Conservation (phyloP, 306 rosid genomes). For the Vigna nakashimae region DNA sequence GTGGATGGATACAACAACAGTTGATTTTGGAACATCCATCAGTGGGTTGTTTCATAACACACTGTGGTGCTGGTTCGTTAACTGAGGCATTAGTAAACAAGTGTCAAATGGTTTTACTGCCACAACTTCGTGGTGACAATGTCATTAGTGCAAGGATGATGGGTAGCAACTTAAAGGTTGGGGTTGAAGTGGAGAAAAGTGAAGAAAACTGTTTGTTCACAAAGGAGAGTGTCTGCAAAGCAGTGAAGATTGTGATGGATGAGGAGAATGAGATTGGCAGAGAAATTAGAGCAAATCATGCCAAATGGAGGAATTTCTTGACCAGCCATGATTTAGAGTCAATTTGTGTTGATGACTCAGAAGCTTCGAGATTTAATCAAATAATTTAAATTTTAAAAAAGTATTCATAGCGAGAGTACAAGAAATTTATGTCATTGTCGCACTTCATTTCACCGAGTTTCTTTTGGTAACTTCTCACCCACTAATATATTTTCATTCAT, state of each 20-base stretch:
- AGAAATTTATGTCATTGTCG: too few species aligned
- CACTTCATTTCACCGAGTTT: too few species aligned
- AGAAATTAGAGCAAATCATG: constrained; percentile 50
- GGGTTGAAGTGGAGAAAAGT: constrained; percentile 66
- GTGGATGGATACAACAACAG: constrained; percentile 75
- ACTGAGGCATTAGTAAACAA: constrained; percentile 54
- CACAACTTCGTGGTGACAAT: constrained; percentile 44
- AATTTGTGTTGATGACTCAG: constrained; percentile 1
- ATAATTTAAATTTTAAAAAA: too few species aligned
- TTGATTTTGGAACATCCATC: constrained; percentile 60
- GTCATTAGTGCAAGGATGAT: constrained; percentile 52
- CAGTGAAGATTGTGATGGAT: constrained; percentile 58
- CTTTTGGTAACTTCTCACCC: too few species aligned
- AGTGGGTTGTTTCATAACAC: constrained; percentile 79
- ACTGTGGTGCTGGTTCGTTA: constrained; percentile 68
- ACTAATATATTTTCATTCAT: too few species aligned
- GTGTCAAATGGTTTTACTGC: constrained; percentile 64
- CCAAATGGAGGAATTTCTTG: constrained; percentile 46
- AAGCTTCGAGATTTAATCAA: neutral
- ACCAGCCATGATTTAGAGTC: constrained; percentile 21
- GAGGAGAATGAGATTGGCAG: constrained; percentile 49
- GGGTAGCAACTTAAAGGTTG: constrained; percentile 31
- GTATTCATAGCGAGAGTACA: too few species aligned
- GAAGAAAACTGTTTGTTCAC: constrained; percentile 62
- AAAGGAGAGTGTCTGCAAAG: constrained; percentile 55